Base-by-base conservation (phyloP, 2,329 filamentous ascomycete genomes). In the Sclerotinia borealis region DNA sequence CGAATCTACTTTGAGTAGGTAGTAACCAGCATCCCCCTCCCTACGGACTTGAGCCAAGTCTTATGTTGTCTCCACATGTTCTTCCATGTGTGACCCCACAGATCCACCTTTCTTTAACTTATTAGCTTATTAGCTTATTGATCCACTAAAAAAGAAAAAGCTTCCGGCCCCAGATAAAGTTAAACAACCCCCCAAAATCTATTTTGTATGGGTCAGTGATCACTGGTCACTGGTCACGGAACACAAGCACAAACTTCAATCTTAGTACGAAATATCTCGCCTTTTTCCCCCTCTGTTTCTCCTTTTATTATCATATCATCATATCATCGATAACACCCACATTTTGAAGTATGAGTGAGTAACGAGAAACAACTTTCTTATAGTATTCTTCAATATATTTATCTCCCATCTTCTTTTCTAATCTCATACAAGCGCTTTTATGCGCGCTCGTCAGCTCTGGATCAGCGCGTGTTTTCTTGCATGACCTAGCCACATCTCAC, bases 401-500 rank as follows among this genome's bases (percentile, higher is more conserved):
- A 13, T 39, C 17, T 49, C 29, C 31, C 17, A 19, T 29, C 27
- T 43, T 50, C 43, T 47, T 49, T 61, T 49, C 31, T 49, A 34
- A 25, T 36, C 48, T 22, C 25, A 22, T 27, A 13, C 51, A 63
- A 63, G 51, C 60, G 60, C 60, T 34, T 34, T 29, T 58, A 63
- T 63, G 51, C 60, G 60, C 51, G 51, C 37, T 58, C 47, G 36
- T 48, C 60, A 47, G 43, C 51, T 29, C 41, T 22, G 34, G 51
- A 22, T 29, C 51, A 49, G 25, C 43, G 60, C 60, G 60, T 45
- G 54, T 63, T 39, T 63, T 47, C 60, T 45, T 58, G 60, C 51
- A 56, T 63, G 60, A 43, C 43, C 51, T 58, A 45, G 48, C 51
- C 51, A 48, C 43, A 58, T 63, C 51, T 56, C 60, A 63, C 60